Base-by-base conservation (phyloP, 2,329 filamentous ascomycete genomes). In the Colletotrichum abscissum region DNA sequence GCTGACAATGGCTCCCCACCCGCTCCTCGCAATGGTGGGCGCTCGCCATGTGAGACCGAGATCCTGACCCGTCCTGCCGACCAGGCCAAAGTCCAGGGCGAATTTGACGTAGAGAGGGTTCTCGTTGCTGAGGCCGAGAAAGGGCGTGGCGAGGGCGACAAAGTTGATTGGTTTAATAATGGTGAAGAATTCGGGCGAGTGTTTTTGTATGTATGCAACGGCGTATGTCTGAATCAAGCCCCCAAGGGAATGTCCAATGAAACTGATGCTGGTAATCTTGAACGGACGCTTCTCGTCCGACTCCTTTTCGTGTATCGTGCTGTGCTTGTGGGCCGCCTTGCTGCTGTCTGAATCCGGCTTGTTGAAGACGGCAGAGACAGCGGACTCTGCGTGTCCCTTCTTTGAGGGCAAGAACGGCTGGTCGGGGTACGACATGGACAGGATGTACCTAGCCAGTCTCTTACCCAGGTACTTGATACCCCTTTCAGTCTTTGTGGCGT, bases 391-490 rank as follows among this genome's bases (percentile, higher is more conserved):
- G 4, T 84, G 82, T 7, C 85, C 85, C 78, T 91, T 91, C 16
- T 85, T 82, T 28, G 86, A 84, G 0, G 96, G 95, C 1, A 95
- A 86, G 78, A 92, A 97, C 5, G 96, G 95, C 78, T 98, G 95
- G 79, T 98, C 95, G 0, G 97, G 97, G 80, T 97, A 98, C 35
- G 96, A 98, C 85, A 98, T 92, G 65, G 92, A 90, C 56, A 99
- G 87, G 35, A 98, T 91, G 80, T 96, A 97, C 85, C 95, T 95
- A 24, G 97, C 97, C 30, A 99, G 89, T 63, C 97, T 91, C 82
- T 98, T 98, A 24, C 97, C 97, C 5, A 99, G 89, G 82, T 98
- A 99, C 81, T 98, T 98, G 79, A 99, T 98, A 19, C 97, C 97
- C 76, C 93, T 92, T 83, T 99, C 97, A 2, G 97, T 99, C 70